Evolutionary conservation across 176 grass and related monocot species (phyloP).

Genomic region (Puccinellia tenuiflora): DNA sequence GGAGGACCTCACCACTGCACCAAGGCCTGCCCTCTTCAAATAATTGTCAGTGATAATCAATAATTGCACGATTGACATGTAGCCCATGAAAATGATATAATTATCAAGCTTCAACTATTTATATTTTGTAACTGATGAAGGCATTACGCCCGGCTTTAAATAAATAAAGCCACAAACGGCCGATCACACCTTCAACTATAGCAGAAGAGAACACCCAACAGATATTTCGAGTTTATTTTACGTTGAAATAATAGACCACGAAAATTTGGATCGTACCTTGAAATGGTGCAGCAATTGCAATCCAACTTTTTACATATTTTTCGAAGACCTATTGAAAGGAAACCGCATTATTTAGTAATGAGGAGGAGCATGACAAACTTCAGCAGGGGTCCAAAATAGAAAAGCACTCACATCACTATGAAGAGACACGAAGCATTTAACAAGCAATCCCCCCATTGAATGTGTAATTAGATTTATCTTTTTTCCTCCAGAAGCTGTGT

Average conservation of each 20-base stretch:
- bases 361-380: not conserved
- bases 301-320: slow-evolving; percentile 95
- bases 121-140: no score
- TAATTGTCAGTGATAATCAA: not conserved
- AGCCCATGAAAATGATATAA: not conserved
- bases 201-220: not conserved
- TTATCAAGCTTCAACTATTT: not conserved
- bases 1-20: no score
- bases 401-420: slow-evolving; percentile 66
- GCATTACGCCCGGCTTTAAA: no score
- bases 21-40: not conserved
- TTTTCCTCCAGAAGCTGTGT: slow-evolving; percentile 70
- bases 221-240: not conserved
- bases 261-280: slow-evolving; percentile 54
- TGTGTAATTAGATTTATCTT: slow-evolving; percentile 93
- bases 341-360: not conserved
- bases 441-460: slow-evolving; percentile 95
- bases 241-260: not conserved
- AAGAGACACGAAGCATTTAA: slow-evolving; percentile 88
- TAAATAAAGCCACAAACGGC: no score
- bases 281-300: slow-evolving; percentile 98
- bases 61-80: not conserved
- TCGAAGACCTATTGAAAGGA: slow-evolving; percentile 62
- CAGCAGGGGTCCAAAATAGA: slow-evolving; percentile 20
- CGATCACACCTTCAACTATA: no score